Base-by-base conservation (phyloP, 2,329 filamentous ascomycete genomes). In the Chalara sp. region DNA sequence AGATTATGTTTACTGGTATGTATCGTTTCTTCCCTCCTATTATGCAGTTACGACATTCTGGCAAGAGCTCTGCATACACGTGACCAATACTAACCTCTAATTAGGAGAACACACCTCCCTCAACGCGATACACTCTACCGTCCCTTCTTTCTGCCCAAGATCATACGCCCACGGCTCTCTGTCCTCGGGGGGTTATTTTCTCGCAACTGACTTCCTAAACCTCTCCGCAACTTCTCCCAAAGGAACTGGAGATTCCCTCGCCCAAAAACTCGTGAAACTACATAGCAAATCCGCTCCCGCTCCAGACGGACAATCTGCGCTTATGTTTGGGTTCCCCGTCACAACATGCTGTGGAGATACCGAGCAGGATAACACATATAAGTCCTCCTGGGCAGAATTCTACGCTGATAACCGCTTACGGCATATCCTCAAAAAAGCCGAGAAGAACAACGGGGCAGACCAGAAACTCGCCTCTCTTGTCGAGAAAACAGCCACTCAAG, bases 311-410 rank as follows among this genome's bases (percentile, higher is more conserved):
- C 74, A 79, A 56, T 68, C 76, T 1, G 73, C 63, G 37, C 81
- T 82, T 3, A 73, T 83, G 68, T 96, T 92, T 58, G 92, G 92
- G 2, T 96, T 96, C 63, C 86, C 87, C 0, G 84, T 86, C 0
- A 72, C 86, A 1, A 96, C 91, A 0, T 96, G 87, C 68, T 96
- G 92, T 67, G 91, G 91, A 2, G 80, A 88, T 44, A 93, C 89
- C 6, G 78, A 78, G 40, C 92, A 96, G 69, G 80, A 89, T 45
- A 97, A 96, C 64, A 70, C 70, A 0, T 95, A 79, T 71, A 78
- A 74, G 45, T 70, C 73, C 5, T 86, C 80, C 8, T 97, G 92
- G 92, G 81, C 87, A 1, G 83, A 89, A 0, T 96, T 97, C 62
- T 96, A 89, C 65, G 87, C 86, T 1, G 76, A 95, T 32, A 84